Conservation (phyloP, 768 basidiomycete species). For the Leccinum olivaceopallidum region DNA sequence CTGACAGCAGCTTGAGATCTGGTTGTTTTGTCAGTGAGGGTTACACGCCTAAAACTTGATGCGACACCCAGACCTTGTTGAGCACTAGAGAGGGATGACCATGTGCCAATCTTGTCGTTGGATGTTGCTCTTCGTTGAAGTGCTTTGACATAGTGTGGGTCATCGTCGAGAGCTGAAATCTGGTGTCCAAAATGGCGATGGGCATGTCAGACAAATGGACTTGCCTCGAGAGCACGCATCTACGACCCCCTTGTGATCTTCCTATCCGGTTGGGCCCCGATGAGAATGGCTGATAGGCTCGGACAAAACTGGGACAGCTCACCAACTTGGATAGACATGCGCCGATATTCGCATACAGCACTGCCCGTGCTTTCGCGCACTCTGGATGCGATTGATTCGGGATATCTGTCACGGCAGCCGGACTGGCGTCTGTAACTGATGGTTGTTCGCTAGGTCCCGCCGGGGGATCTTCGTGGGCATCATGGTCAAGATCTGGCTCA, state of each 20-base stretch:
- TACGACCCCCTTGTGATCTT: slow-evolving; percentile 76
- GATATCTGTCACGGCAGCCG: slow-evolving; percentile 10
- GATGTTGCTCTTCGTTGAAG: slow-evolving; percentile 85
- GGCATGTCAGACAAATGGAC: neutral
- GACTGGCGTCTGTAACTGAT: slow-evolving; percentile 10
- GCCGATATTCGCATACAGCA: slow-evolving; percentile 84
- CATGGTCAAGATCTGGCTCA: slow-evolving; percentile 18
- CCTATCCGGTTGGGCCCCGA: slow-evolving; percentile 40
- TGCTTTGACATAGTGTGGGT: slow-evolving; percentile 84
- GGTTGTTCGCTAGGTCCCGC: slow-evolving; percentile 16
- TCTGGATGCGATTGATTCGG: slow-evolving; percentile 42
- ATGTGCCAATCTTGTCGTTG: slow-evolving; percentile 77
- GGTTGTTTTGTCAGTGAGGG: slow-evolving; percentile 7
- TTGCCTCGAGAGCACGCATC: slow-evolving; percentile 78
- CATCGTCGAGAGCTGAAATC: slow-evolving; percentile 76
- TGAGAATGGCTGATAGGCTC: neutral
- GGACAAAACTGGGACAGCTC: slow-evolving; percentile 25
- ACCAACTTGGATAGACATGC: slow-evolving; percentile 85
- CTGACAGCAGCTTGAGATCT: slow-evolving; percentile 81
- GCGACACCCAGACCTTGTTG: slow-evolving; percentile 66
- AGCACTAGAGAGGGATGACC: slow-evolving; percentile 79
- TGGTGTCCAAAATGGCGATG: slow-evolving; percentile 4
- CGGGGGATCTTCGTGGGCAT: slow-evolving; percentile 22
- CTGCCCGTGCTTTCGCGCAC: slow-evolving; percentile 60
- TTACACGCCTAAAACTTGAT: neutral